Evolutionary conservation across 108 stramenopile genomes (phyloP).

Genomic region (Epithemia pelagica): DNA sequence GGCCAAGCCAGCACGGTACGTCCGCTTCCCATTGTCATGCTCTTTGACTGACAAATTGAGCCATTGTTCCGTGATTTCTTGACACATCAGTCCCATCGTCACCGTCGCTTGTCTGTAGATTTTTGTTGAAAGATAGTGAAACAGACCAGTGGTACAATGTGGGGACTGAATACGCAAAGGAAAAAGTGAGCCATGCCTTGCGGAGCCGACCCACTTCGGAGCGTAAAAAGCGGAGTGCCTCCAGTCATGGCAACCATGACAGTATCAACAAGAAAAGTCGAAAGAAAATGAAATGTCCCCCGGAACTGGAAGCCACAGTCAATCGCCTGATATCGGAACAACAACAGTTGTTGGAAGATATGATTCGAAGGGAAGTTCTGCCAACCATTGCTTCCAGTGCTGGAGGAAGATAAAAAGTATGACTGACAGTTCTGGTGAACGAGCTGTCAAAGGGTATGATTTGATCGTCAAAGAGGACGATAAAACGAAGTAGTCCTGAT

Average conservation of each 20-base stretch:
- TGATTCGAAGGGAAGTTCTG: conserved; percentile 21
- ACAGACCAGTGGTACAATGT: conserved; percentile 34
- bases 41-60: no score
- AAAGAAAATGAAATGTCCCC: conserved; percentile 4
- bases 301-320: conserved; percentile 21
- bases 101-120: conserved; percentile 15
- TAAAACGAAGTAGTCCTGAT: no score
- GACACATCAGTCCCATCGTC: no score
- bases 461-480: no score
- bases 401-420: no score
- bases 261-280: background rate
- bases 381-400: no score
- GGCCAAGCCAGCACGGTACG: background rate
- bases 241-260: background rate
- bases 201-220: conserved; percentile 25
- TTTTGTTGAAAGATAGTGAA: conserved; percentile 30
- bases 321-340: conserved; percentile 21
- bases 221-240: background rate
- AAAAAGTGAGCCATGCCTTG: conserved; percentile 45
- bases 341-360: conserved; percentile 20
- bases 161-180: conserved; percentile 33
- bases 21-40: no score
- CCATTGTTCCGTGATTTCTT: background rate
- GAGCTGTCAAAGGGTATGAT: no score
- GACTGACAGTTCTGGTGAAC: no score